A percentile compares a stretch with the other conserved stretches of the same genome.
Conservation (phyloP, 805 yeast genomes). For the Candida arabinofermentans region DNA sequence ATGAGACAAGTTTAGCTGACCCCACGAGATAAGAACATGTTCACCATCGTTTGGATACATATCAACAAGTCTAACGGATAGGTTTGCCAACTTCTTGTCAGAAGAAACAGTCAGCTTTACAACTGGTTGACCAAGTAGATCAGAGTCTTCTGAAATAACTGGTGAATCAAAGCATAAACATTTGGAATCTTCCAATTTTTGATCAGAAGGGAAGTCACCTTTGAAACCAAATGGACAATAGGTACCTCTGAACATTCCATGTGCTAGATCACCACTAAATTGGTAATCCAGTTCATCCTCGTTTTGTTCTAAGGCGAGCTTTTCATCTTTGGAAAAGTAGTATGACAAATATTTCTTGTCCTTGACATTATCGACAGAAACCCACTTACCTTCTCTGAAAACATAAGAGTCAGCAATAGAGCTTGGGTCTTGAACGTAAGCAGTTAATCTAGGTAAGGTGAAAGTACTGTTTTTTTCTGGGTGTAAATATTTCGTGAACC, state of each 20-base stretch:
- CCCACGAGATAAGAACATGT: conserved; percentile 41
- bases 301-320: conserved; percentile 3
- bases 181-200: conserved; percentile 38
- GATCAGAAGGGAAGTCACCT: conserved; percentile 45
- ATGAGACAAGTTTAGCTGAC: conserved; percentile 39
- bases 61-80: conserved; percentile 38
- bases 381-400: conserved; percentile 38
- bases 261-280: conserved; percentile 34
- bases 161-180: conserved; percentile 35
- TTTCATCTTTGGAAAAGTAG: conserved; percentile 9
- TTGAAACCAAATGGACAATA: conserved; percentile 44
- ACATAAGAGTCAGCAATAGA: conserved; percentile 35
- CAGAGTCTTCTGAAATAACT: conserved; percentile 19
- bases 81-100: conserved; percentile 36
- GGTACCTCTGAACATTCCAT: conserved; percentile 42
- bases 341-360: conserved; percentile 14
- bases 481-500: conserved; percentile 39
- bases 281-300: conserved; percentile 9
- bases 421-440: conserved; percentile 42
- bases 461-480: conserved; percentile 25
- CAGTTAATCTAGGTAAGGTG: conserved; percentile 34
- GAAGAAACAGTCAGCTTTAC: conserved; percentile 31
- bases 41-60: conserved; percentile 36
- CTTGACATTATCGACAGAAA: conserved; percentile 23
- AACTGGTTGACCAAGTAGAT: conserved; percentile 37